Conservation (phyloP, 495 filamentous ascomycete species). For the Tuber umbilicatum region DNA sequence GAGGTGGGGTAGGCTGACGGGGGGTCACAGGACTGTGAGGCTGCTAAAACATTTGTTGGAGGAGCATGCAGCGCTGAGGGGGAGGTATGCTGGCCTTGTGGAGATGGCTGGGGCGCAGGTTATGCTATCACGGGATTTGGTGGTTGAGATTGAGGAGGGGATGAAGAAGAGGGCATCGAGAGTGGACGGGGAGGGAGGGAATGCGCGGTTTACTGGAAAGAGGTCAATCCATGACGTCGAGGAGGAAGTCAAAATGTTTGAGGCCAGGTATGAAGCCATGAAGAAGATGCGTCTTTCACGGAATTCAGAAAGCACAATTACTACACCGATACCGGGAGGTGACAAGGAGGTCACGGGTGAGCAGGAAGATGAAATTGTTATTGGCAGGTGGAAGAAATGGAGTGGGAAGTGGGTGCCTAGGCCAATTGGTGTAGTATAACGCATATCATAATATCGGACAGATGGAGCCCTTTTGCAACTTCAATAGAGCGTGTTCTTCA, state of each 20-base stretch:
- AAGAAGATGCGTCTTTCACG: constrained; percentile 16
- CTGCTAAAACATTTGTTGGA: constrained; percentile 30
- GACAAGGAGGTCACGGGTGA: not conserved
- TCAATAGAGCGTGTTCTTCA: not conserved
- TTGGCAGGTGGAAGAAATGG: constrained; percentile 50
- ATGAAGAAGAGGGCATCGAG: constrained; percentile 1
- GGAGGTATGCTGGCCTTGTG: constrained; percentile 27
- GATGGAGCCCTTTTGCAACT: not conserved
- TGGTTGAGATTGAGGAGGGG: constrained; percentile 1
- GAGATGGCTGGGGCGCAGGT: constrained; percentile 34
- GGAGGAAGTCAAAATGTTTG: constrained; percentile 37
- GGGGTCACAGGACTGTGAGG: constrained; percentile 28
- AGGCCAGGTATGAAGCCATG: constrained; percentile 29
- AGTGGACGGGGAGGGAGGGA: not conserved
- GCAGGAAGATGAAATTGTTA: constrained; percentile 5
- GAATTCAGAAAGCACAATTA: constrained; percentile 5
- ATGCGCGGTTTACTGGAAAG: not conserved
- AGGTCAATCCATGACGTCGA: constrained; percentile 31
- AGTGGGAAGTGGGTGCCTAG: constrained; percentile 55
- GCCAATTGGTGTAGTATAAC: constrained; percentile 55
- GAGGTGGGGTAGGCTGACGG: not conserved
- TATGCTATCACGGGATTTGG: constrained; percentile 1
- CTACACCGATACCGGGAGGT: not conserved
- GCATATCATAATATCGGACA: not conserved
- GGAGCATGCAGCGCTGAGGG: constrained; percentile 21